These are phyloP conservation scores for Silene uniflora DNA, from an alignment of 148 eudicot genomes.

Conservation along the genomic window DNA sequence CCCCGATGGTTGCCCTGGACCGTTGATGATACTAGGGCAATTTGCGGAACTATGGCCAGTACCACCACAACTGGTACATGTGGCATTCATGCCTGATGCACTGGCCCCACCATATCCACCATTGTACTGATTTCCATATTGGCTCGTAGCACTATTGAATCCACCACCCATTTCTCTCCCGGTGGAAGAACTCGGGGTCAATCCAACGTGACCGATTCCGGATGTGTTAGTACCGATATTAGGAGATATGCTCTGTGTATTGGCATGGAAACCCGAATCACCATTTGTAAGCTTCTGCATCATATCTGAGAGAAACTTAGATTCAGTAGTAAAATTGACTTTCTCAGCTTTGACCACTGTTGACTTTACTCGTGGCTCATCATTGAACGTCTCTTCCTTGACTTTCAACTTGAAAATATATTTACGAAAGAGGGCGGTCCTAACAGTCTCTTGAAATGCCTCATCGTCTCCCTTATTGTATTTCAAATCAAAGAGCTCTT, in stretches of 20 bases:
- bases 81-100: slow-evolving; percentile 28
- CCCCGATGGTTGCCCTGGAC: slow-evolving; percentile 38
- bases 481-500: slow-evolving; percentile 57
- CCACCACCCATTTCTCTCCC: slow-evolving; percentile 29
- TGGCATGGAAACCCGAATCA: slow-evolving; percentile 26
- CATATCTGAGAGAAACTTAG: slow-evolving; percentile 47
- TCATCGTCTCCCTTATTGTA: slow-evolving; percentile 71
- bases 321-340: slow-evolving; percentile 45
- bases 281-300: slow-evolving; percentile 42
- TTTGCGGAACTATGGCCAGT: slow-evolving; percentile 53
- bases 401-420: slow-evolving; percentile 79
- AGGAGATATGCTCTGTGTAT: slow-evolving; percentile 24
- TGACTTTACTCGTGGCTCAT: slow-evolving; percentile 89
- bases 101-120: slow-evolving; percentile 36
- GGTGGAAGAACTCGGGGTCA: slow-evolving; percentile 20
- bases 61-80: slow-evolving; percentile 68
- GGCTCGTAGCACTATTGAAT: slow-evolving; percentile 30
- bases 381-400: slow-evolving; percentile 86
- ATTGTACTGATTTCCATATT: slow-evolving; percentile 51
- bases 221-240: slow-evolving; percentile 25
- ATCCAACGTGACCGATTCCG: slow-evolving; percentile 27
- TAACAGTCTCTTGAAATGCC: slow-evolving; percentile 46
- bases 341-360: slow-evolving; percentile 70
- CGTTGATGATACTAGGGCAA: slow-evolving; percentile 56
- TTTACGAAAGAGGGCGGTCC: slow-evolving; percentile 44